Conservation (phyloP, 495 filamentous ascomycete species). For the Acidomyces sp. region DNA sequence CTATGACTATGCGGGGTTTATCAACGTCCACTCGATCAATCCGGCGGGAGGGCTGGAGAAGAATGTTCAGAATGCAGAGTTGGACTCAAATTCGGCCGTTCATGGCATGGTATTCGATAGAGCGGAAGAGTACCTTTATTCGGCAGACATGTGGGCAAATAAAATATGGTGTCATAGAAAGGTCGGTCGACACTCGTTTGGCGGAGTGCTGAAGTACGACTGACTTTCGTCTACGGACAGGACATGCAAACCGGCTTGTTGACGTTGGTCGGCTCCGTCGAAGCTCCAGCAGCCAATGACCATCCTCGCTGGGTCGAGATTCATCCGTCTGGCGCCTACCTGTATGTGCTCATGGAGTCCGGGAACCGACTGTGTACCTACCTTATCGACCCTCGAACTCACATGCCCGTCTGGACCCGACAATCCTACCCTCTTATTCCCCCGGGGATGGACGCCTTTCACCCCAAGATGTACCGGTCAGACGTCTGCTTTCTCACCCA, state of each 20-base stretch:
- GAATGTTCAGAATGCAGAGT: conserved; percentile 70
- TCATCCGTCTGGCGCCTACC: conserved; percentile 58
- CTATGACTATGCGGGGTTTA: conserved; percentile 68
- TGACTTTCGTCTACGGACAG: conserved; percentile 2
- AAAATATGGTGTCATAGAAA: conserved; percentile 80
- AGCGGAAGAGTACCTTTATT: conserved; percentile 73
- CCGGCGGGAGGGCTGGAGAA: conserved; percentile 45
- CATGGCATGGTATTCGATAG: conserved; percentile 85
- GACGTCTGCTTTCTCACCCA: conserved; percentile 60
- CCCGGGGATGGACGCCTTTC: conserved; percentile 36
- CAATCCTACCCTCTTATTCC: conserved; percentile 66
- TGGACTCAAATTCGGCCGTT: conserved; percentile 59
- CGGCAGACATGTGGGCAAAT: conserved; percentile 70
- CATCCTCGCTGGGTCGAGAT: conserved; percentile 79
- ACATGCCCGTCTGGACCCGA: conserved; percentile 70
- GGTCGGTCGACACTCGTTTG: conserved; percentile 5
- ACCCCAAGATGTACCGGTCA: conserved; percentile 50
- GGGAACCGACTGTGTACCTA: conserved; percentile 70
- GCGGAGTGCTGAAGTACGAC: too few species aligned
- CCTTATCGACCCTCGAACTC: conserved; percentile 59
- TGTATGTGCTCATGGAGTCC: conserved; percentile 77
- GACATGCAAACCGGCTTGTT: conserved; percentile 46
- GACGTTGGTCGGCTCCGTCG: conserved; percentile 51
- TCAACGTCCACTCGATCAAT: conserved; percentile 63
- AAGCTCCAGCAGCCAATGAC: conserved; percentile 56